Base-by-base conservation (phyloP, 2,329 filamentous ascomycete genomes). In the Ophiostoma himal-ulmi region DNA sequence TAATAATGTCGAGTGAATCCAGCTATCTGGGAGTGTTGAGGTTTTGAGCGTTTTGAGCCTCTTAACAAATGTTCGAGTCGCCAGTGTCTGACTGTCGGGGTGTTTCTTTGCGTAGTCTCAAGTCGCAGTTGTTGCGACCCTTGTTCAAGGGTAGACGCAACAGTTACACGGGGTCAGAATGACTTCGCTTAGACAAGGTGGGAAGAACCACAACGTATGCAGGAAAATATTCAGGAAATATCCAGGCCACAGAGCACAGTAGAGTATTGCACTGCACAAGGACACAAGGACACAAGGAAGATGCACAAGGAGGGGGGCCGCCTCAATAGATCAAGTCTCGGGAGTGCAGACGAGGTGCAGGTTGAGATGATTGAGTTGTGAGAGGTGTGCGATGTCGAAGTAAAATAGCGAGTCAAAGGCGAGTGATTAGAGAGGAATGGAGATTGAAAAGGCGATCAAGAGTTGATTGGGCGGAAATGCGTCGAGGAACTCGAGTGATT, bases 291-390 rank as follows among this genome's bases (percentile, higher is more conserved):
- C 14, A 22, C 11, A 17, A 67, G 41, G 37, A 22, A 22, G 44
- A 36, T 20, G 66, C 30, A 70, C 66, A 68, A 48, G 65, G 67
- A 68, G 67, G 67, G 69, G 70, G 69, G 70, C 69, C 54, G 69
- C 48, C 52, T 68, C 69, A 67, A 70, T 70, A 66, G 69, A 39
- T 70, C 69, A 41, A 70, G 69, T 65, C 54, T 70, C 66, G 67
- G 70, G 34, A 57, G 67, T 26, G 60, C 65, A 62, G 57, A 62
- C 57, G 57, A 62, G 57, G 26, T 62, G 57, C 57, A 62, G 57
- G 57, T 14, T 7, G 57, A 36, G 26, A 17, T 34, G 57, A 34
- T 26, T 20, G 11, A 62, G 57, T 26, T 36, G 22, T 62, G 26
- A 57, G 52, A 26, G 22, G 52, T 26, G 52, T 26, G 52, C 52